A percentile compares a stretch with the other conserved stretches of the same genome.
Conservation (phyloP, 2,329 filamentous ascomycete genomes). For the Apiospora rasikravindrae region DNA sequence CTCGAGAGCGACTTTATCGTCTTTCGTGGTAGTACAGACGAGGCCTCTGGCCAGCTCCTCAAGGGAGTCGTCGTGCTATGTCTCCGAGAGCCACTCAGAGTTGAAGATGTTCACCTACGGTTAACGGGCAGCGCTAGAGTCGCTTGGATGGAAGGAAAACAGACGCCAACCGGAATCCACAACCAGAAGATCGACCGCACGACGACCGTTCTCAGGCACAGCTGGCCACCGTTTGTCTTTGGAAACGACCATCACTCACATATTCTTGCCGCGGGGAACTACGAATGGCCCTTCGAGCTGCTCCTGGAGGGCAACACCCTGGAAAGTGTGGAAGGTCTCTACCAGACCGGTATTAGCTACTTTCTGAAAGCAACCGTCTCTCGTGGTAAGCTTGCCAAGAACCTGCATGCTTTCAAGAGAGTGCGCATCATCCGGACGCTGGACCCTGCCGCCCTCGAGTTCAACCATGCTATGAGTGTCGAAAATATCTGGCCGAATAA, state of each 20-base stretch:
- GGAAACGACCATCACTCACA: constrained; percentile 60
- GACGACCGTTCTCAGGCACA: constrained; percentile 68
- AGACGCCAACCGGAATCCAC: constrained; percentile 62
- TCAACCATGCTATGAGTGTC: constrained; percentile 89
- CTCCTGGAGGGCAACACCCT: constrained; percentile 73
- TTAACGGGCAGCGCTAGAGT: constrained; percentile 73
- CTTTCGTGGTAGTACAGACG: constrained; percentile 75
- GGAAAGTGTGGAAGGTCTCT: constrained; percentile 90
- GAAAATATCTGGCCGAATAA: constrained; percentile 99
- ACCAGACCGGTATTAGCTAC: constrained; percentile 87
- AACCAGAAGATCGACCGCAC: constrained; percentile 65
- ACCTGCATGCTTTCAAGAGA: constrained; percentile 80
- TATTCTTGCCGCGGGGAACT: constrained; percentile 73
- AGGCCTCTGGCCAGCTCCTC: constrained; percentile 76
- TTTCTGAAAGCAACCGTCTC: constrained; percentile 89
- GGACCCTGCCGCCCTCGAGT: constrained; percentile 75
- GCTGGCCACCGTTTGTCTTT: constrained; percentile 71
- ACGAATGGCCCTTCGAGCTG: constrained; percentile 82
- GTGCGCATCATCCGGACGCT: constrained; percentile 79
- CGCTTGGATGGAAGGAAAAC: constrained; percentile 58
- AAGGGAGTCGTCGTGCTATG: constrained; percentile 78
- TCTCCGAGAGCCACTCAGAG: constrained; percentile 68
- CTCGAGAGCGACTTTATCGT: constrained; percentile 81
- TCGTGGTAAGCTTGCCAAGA: constrained; percentile 86
- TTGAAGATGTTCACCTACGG: constrained; percentile 76